Evolutionary conservation across 2,329 filamentous ascomycete species (phyloP).

Genomic region (Fusarium mundagurra): DNA sequence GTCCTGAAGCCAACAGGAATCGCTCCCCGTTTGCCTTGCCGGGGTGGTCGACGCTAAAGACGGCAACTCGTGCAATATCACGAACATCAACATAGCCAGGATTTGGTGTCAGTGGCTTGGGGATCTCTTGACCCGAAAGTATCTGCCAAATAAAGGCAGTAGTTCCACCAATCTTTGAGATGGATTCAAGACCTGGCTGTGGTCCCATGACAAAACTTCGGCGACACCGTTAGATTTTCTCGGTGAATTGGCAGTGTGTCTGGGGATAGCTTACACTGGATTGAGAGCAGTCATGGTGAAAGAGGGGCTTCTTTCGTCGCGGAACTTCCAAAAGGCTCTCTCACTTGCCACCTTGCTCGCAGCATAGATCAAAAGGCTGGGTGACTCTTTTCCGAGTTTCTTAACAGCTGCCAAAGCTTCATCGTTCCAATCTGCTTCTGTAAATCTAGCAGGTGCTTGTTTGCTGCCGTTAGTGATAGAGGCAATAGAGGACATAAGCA

Average conservation of each 20-base stretch:
- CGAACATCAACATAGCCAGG: conserved; percentile 38
- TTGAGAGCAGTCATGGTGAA: conserved; percentile 40
- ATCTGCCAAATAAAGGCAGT: conserved; percentile 38
- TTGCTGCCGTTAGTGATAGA: conserved; percentile 10
- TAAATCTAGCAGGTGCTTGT: conserved; percentile 23
- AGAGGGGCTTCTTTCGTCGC: conserved; percentile 28
- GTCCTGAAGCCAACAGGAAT: conserved; percentile 27
- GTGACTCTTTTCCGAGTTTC: conserved; percentile 31
- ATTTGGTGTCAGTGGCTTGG: conserved; percentile 10
- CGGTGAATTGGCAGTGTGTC: rapidly evolving
- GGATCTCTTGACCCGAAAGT: conserved; percentile 37
- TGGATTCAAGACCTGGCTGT: conserved; percentile 25
- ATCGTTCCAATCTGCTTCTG: conserved; percentile 40
- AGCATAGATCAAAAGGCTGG: conserved; percentile 31
- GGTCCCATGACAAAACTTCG: conserved; percentile 42
- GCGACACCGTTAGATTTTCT: background rate
- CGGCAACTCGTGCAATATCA: conserved; percentile 35
- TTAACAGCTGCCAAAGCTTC: conserved; percentile 25
- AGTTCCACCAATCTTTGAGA: conserved; percentile 32
- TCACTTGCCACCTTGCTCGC: conserved; percentile 38
- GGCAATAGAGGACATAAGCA: conserved; percentile 41
- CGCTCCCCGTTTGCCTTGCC: conserved; percentile 36
- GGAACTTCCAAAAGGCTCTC: conserved; percentile 40
- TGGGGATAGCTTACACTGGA: conserved; percentile 26
- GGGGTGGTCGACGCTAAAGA: conserved; percentile 35